Percentiles rank a stretch among this genome's conserved stretches.
Conservation (phyloP, 2,329 filamentous ascomycete genomes). For the Lizonia empirigonia region DNA sequence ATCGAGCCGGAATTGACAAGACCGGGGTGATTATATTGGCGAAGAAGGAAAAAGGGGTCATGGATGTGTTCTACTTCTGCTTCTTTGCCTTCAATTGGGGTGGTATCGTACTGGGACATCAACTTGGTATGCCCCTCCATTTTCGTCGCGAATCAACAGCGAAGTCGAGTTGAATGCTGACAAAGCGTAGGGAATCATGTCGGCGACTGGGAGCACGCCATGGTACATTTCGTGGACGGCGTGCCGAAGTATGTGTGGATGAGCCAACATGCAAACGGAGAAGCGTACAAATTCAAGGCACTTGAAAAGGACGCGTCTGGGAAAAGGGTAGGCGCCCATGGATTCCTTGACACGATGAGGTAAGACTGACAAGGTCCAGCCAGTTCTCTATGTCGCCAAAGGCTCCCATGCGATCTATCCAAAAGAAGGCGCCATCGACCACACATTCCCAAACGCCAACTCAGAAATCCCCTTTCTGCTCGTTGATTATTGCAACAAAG, state of each 20-base stretch:
- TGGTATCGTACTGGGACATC: conserved; percentile 53
- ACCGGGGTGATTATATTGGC: conserved; percentile 60
- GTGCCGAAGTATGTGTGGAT: conserved; percentile 62
- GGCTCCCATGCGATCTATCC: conserved; percentile 69
- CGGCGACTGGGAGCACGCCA: conserved; percentile 69
- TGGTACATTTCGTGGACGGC: conserved; percentile 65
- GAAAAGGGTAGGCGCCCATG: conserved; percentile 42
- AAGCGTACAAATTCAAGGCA: conserved; percentile 63
- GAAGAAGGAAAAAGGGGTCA: conserved; percentile 56
- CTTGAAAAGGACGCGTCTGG: conserved; percentile 57
- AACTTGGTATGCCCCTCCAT: conserved; percentile 29
- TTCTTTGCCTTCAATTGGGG: conserved; percentile 63
- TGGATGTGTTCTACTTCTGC: conserved; percentile 66
- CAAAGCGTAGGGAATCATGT: conserved; percentile 57
- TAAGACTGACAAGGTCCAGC: conserved; percentile 13
- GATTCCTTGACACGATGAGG: neutral
- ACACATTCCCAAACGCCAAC: conserved; percentile 64
- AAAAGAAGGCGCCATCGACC: conserved; percentile 62
- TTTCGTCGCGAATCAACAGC: neutral
- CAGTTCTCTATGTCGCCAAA: conserved; percentile 60
- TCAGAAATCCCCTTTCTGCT: conserved; percentile 54
- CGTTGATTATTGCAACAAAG: conserved; percentile 59
- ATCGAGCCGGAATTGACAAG: too few relatives aligned
- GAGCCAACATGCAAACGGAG: conserved; percentile 63
- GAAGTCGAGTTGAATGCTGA: neutral